Evolutionary conservation across 345 rosid genomes (phyloP).

Genomic region (Sisymbrium altissimum): DNA sequence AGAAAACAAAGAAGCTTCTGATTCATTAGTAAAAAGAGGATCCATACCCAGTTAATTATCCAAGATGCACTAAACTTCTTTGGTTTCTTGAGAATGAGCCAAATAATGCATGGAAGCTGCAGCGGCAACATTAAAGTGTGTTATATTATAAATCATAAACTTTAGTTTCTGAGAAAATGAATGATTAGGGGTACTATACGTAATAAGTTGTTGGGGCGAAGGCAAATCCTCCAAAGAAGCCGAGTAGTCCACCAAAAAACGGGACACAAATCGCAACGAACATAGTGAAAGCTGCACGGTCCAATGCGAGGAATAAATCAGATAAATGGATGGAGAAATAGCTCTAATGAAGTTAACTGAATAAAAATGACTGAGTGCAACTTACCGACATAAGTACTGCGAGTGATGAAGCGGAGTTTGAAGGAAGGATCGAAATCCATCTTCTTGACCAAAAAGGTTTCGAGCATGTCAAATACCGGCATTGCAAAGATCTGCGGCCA

Average conservation of each 20-base stretch:
- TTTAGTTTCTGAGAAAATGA: background rate
- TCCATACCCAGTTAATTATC: conserved; percentile 54
- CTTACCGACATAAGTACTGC: conserved; percentile 69
- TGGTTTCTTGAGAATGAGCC: conserved; percentile 66
- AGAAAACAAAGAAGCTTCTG: background rate
- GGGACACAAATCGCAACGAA: conserved; percentile 55
- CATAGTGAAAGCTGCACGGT: conserved; percentile 54
- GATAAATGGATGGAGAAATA: background rate
- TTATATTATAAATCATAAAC: background rate
- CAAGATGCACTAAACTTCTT: conserved; percentile 62
- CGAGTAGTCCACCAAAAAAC: conserved; percentile 67
- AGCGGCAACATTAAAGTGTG: background rate
- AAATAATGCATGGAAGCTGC: conserved; percentile 82
- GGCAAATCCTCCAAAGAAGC: conserved; percentile 83
- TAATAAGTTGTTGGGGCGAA: conserved; percentile 73
- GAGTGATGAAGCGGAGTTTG: conserved; percentile 59
- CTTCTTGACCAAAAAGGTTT: conserved; percentile 58
- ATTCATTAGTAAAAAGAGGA: too few relatives aligned
- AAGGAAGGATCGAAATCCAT: conserved; percentile 46
- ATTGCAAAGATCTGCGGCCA: conserved; percentile 58
- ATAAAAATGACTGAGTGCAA: background rate
- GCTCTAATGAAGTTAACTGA: background rate
- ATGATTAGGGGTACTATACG: conserved; percentile 29
- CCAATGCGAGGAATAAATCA: background rate
- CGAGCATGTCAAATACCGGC: conserved; percentile 87